phyloP scores from a whole-genome alignment of 2,329 filamentous ascomycete genomes.

The Paracoccidioides brasiliensis region DNA sequence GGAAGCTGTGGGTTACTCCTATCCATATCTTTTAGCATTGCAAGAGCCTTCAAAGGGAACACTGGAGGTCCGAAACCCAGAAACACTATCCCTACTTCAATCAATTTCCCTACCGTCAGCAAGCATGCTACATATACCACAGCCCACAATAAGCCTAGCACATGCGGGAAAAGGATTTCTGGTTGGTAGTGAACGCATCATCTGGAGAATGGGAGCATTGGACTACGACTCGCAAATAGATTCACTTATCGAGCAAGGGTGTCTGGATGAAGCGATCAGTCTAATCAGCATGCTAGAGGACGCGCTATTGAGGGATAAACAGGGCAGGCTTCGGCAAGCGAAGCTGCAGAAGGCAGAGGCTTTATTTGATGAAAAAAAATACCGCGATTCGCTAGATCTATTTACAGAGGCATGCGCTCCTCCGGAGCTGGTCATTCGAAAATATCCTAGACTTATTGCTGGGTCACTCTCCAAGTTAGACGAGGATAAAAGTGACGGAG shows the following conservation, averaged over 20 bases:
- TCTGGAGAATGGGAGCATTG: slow-evolving; percentile 93
- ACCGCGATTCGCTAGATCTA: slow-evolving; percentile 72
- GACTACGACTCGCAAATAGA: slow-evolving; percentile 85
- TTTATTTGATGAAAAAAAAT: slow-evolving; percentile 72
- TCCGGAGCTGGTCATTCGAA: slow-evolving; percentile 69
- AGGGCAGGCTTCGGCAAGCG: slow-evolving; percentile 64
- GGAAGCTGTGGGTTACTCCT: slow-evolving; percentile 87
- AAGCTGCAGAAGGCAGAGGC: slow-evolving; percentile 84
- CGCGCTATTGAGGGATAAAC: slow-evolving; percentile 73
- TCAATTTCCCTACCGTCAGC: slow-evolving; percentile 71
- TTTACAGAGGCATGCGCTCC: slow-evolving; percentile 85
- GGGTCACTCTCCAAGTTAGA: slow-evolving; percentile 60
- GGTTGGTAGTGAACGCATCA: slow-evolving; percentile 75
- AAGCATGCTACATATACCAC: slow-evolving; percentile 75
- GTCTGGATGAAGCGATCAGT: slow-evolving; percentile 85
- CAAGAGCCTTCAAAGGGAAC: slow-evolving; percentile 71
- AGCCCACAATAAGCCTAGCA: slow-evolving; percentile 83
- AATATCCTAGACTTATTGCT: slow-evolving; percentile 75
- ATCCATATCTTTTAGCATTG: slow-evolving; percentile 83
- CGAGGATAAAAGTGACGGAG: slow-evolving; percentile 28
- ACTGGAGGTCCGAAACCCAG: slow-evolving; percentile 82
- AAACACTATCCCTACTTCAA: slow-evolving; percentile 81
- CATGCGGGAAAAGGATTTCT: slow-evolving; percentile 94
- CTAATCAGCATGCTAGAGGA: slow-evolving; percentile 83
- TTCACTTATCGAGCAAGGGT: slow-evolving; percentile 58